Evolutionary conservation across 2,329 filamentous ascomycete genomes (phyloP).

Genomic region (Diaporthe helianthi): DNA sequence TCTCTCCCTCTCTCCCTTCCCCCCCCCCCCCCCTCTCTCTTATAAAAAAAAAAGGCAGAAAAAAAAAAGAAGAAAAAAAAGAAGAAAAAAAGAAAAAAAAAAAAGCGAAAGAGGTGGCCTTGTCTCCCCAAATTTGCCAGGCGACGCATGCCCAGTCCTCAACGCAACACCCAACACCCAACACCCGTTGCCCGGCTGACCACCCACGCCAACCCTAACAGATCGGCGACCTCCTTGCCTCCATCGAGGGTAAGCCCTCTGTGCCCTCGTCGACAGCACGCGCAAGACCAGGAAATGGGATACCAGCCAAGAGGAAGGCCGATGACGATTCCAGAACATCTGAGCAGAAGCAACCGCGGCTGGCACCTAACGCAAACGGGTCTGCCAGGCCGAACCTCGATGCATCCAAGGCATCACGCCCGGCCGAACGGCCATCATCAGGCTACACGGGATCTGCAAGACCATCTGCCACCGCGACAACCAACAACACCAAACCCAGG

Average conservation of each 20-base stretch:
- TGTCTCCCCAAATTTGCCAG: conserved; percentile 11
- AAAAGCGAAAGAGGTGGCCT: neutral
- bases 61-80: too few species aligned
- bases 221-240: conserved; percentile 66
- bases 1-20: too few species aligned
- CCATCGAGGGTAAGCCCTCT: conserved; percentile 63
- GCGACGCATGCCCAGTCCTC: neutral
- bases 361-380: conserved; percentile 38
- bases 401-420: conserved; percentile 40
- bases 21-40: too few species aligned
- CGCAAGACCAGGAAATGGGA: conserved; percentile 21
- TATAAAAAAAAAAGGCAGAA: too few species aligned
- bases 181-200: conserved; percentile 11
- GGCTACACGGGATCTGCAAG: conserved; percentile 36
- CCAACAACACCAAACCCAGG: conserved; percentile 36
- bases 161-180: neutral
- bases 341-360: conserved; percentile 52
- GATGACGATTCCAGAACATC: conserved; percentile 55
- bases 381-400: conserved; percentile 36
- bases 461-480: conserved; percentile 37
- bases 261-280: conserved; percentile 38
- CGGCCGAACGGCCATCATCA: conserved; percentile 27
- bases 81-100: too few species aligned
- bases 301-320: conserved; percentile 62
- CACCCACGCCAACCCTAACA: conserved; percentile 39